Evolutionary conservation across 352 stramenopile genomes (phyloP), one percentile per base, ranked within the genome.

Genomic region (Phytophthora pini): DNA sequence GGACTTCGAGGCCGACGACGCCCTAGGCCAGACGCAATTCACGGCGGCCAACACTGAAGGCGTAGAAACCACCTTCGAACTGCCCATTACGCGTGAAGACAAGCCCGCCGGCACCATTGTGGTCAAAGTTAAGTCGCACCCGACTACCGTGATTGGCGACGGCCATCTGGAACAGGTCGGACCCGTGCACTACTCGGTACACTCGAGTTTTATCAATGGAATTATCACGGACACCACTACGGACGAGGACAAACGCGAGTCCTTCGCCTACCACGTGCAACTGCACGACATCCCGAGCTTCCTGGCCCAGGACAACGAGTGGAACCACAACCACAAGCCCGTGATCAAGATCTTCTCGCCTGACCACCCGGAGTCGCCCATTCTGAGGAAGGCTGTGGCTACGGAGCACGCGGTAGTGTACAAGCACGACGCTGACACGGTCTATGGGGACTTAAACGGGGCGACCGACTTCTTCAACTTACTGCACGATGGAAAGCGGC

Each of bases 171-270:
- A 56, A 24, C 70, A 76, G 41, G 61, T 68, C 39, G 67, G 71
- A 7, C 71, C 71, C 0, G 71, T 79, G 11, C 62, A 70, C 49
- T 79, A 76, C 59, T 79, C 71, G 32, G 58, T 63, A 27, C 71
- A 79, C 26, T 17, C 41, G 39, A 76, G 71, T 31, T 41, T 61
- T n/a, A 50, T 61, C 32, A 73, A 53, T 3, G 71, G 62, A 11
- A 6, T 79, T 3, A 47, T 78, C 26, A 78, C 65, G 1, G 36
- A 66, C 24, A 66, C 66, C 47, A 61, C 52, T 20, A 59, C 60
- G 5, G 56, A 78, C 24, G 65, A 75, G 9, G 46, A 58, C 4
- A 72, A 66, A 38, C 46, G 56, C 4, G 22, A 74, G 31, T 72
- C 70, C 2, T 54, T 59, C 4, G 56, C 70, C 8, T 78, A 75